Evolutionary conservation across 345 rosid genomes (phyloP).

Genomic region (Eutrema yunnanense): DNA sequence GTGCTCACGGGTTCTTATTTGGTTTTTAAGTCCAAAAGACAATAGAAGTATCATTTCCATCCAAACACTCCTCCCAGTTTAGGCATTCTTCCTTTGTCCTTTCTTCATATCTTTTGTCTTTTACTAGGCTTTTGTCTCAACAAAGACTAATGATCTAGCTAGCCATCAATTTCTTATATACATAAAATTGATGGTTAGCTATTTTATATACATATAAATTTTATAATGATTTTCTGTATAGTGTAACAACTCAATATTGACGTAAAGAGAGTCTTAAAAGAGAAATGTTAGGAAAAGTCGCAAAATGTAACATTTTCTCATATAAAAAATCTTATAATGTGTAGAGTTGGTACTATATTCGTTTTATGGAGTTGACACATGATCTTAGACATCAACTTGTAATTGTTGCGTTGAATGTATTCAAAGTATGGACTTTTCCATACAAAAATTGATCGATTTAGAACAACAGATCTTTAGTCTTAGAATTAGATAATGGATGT

Average conservation of each 20-base stretch:
- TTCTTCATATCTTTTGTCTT: background rate
- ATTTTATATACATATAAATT: background rate
- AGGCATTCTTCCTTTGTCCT: conserved; percentile 1
- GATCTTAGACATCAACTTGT: background rate
- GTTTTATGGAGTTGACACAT: conserved; percentile 5
- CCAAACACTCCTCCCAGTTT: conserved; percentile 13
- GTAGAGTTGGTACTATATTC: background rate
- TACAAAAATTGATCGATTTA: background rate
- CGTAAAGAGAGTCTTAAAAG: background rate
- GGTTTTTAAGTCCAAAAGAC: background rate
- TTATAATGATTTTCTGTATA: background rate
- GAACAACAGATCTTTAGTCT: background rate
- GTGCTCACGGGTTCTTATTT: conserved; percentile 16
- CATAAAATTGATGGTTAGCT: background rate
- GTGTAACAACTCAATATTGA: background rate
- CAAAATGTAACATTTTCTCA: background rate
- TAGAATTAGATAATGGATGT: background rate
- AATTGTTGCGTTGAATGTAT: background rate
- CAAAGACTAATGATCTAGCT: background rate
- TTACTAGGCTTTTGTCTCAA: conserved; percentile 11
- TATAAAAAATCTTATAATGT: no score
- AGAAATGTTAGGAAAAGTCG: background rate
- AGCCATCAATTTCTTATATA: background rate
- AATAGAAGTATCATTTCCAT: background rate
- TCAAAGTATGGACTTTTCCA: background rate